Conservation (phyloP, 176 grass and related monocot genomes). For the Triticum turgidum region DNA sequence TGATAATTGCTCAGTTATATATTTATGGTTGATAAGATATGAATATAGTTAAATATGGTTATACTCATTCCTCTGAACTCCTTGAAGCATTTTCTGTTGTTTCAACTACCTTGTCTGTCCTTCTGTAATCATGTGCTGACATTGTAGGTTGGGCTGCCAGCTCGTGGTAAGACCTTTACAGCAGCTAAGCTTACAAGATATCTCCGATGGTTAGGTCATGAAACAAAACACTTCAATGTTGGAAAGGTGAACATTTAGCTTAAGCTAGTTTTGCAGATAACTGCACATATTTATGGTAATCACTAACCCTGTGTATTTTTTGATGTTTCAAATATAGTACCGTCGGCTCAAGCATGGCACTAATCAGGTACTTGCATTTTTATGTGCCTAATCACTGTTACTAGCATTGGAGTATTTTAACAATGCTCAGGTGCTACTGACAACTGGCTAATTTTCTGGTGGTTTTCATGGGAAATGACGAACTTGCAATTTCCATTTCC, state of each 20-base stretch:
- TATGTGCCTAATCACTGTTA: background rate
- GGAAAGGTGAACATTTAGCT: constrained; percentile 70
- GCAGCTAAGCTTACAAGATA: constrained; percentile 98
- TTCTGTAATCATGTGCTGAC: constrained; percentile 27
- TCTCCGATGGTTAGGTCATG: constrained; percentile 96
- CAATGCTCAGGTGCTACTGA: background rate
- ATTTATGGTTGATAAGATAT: background rate
- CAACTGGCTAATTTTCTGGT: background rate
- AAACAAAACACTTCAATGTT: constrained; percentile 99
- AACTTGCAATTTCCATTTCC: background rate
- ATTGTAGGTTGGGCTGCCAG: constrained; percentile 91
- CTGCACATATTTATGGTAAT: constrained; percentile 20
- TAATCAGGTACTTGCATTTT: constrained; percentile 68
- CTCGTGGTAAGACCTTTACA: constrained; percentile 97
- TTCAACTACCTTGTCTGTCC: constrained; percentile 14
- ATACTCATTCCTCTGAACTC: constrained; percentile 17
- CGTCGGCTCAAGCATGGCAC: constrained; percentile 91
- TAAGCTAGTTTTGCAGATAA: constrained; percentile 17
- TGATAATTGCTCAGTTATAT: background rate
- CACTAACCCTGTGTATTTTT: constrained; percentile 35
- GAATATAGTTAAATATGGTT: constrained; percentile 4
- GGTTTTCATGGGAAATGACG: constrained; percentile 6
- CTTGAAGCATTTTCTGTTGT: constrained; percentile 14
- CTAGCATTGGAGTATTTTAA: background rate
- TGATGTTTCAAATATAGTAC: constrained; percentile 60